phyloP scores from a whole-genome alignment of 2,329 filamentous ascomycete species.

The Aspergillus brasiliensis region DNA sequence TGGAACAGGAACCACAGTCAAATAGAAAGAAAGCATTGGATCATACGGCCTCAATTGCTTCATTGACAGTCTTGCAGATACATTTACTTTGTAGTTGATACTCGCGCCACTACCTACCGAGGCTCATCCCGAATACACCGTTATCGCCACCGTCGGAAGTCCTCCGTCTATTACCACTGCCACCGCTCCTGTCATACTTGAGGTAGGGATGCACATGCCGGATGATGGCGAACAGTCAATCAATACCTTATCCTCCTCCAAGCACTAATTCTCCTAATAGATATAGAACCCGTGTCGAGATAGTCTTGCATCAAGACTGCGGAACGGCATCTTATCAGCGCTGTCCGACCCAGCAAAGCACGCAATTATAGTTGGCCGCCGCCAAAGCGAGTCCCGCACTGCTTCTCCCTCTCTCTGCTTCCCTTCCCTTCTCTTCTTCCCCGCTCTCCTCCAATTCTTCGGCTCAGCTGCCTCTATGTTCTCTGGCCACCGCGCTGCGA shows the following conservation, averaged over 20 bases:
- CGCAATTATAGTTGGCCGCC: conserved; percentile 6
- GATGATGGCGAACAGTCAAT: not conserved
- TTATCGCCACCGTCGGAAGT: not conserved
- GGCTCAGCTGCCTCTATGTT: conserved; percentile 11
- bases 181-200: no score
- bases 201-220: not conserved
- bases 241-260: not conserved
- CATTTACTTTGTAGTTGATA: not conserved
- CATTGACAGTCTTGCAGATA: not conserved
- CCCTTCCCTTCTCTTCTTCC: not conserved
- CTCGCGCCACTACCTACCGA: not conserved
- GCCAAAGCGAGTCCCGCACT: conserved; percentile 1
- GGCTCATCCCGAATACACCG: not conserved
- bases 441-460: not conserved
- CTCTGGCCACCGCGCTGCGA: conserved; percentile 5
- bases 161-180: not conserved
- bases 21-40: not conserved
- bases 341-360: not conserved
- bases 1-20: not conserved
- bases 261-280: not conserved
- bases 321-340: not conserved
- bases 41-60: not conserved
- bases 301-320: not conserved
- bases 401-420: not conserved
- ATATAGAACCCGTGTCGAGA: not conserved